Base-by-base conservation (phyloP, 176 grass and related monocot species). In the Musa schizocarpa region DNA sequence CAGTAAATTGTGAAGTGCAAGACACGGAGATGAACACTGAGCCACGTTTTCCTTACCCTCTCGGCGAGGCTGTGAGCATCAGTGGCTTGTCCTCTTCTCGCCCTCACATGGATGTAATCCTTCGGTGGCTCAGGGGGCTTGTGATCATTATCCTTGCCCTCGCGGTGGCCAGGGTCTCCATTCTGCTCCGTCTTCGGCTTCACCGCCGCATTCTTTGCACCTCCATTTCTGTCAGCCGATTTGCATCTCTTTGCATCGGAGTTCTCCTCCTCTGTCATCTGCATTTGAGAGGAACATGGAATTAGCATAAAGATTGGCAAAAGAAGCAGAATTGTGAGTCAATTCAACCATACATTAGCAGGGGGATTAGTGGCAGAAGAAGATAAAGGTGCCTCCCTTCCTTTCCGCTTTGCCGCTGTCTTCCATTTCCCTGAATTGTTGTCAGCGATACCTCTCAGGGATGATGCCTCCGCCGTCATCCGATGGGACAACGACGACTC, bases 11-110 rank as follows among this genome's bases (percentile, higher is more conserved):
- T 17, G 54, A 12, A 29, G 8, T 52, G 34, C 24, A 63, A 56
- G 68, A 67, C 49, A 50, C 14, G 20, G 19, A 13, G 26, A 68
- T 16, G 65, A 68, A 14, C 13, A 68, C 1, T 68, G 65, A 70
- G 11, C 20, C 68, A 17, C 24, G 12, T 52, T 61, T 13, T 10
- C 23, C 26, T 75, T 83, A 92, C 89, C 78, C 89, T 79, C 78
- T 92, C 89, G 13, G 89, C 89, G 48, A 92, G 86, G 75, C 89
- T 92, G 71, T 92, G 89, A 63, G 86, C 88, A 74, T 92, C 89
- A 22, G 89, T 92, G 51, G 89, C 89, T 71, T 92, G 89, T 14
- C 89, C 89, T 66, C 86, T 64, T 73, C 89, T 75, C 17, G 89
- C 89, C 76, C 89, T 72, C 20, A 92, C 89, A 64, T 92, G 89